These are phyloP conservation scores for Boehmeria nivea DNA, from an alignment of 306 rosid genomes.

Conservation along the genomic window DNA sequence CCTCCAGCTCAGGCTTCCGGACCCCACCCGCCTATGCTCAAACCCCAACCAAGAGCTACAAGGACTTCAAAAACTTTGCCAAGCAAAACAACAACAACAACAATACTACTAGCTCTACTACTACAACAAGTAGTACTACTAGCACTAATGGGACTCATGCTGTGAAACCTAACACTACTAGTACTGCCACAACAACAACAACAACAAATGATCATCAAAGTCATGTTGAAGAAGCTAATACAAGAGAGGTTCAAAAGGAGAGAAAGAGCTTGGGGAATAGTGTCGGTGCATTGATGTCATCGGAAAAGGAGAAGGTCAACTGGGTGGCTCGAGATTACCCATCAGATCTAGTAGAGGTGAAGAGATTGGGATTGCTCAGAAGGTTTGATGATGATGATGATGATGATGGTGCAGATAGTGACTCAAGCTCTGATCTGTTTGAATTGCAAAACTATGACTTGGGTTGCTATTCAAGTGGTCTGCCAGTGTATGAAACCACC, in stretches of 20 bases:
- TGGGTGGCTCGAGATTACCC: constrained; percentile 9
- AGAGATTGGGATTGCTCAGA: constrained; percentile 31
- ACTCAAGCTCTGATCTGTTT: constrained; percentile 93
- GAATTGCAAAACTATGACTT: constrained; percentile 90
- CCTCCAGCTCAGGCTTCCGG: constrained; percentile 67
- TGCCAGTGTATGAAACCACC: constrained; percentile 97
- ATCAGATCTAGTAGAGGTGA: constrained; percentile 26
- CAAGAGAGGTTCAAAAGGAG: not conserved
- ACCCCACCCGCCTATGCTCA: constrained; percentile 71
- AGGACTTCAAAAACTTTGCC: constrained; percentile 50
- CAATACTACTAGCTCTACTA: not conserved
- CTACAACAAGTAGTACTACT: not conserved
- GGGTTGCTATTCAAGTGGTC: constrained; percentile 64
- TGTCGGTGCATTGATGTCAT: constrained; percentile 6
- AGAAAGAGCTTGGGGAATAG: not conserved
- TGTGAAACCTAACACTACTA: no score
- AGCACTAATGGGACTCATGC: no score
- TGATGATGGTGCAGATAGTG: constrained; percentile 86
- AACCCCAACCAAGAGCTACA: constrained; percentile 67
- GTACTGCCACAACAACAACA: no score
- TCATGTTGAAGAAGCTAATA: no score
- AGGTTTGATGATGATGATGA: constrained; percentile 33
- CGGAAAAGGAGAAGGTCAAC: constrained; percentile 49
- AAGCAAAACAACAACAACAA: constrained; percentile 16
- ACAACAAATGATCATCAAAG: not conserved